These are phyloP conservation scores for Corymbia maculata DNA, from an alignment of 345 rosid genomes.

Conservation along the genomic window DNA sequence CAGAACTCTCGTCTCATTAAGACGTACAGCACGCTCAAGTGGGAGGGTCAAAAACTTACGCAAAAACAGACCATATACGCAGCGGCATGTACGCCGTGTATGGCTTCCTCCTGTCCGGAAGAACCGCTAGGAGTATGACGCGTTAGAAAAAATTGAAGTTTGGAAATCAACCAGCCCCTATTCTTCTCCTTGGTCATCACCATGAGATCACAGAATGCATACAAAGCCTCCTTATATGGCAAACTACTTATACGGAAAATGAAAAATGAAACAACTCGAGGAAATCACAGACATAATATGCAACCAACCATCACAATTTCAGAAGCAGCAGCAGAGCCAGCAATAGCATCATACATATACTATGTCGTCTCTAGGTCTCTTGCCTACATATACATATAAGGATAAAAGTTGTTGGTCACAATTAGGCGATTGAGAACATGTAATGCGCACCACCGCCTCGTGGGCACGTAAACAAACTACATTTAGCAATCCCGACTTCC, in stretches of 20 bases:
- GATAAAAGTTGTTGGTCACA: neutral
- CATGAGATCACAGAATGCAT: neutral
- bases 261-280: neutral
- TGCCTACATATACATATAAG: neutral
- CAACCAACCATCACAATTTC: neutral
- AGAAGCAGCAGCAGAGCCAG: neutral
- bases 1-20: neutral
- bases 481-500: neutral
- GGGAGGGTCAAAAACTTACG: neutral
- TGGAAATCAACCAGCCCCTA: neutral
- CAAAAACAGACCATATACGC: neutral
- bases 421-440: neutral
- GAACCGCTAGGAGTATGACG: neutral
- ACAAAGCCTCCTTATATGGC: neutral
- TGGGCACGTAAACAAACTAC: neutral
- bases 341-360: neutral
- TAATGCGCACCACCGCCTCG: neutral
- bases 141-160: neutral
- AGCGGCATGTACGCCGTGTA: no score
- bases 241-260: neutral
- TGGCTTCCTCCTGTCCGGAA: neutral
- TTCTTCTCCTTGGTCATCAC: neutral
- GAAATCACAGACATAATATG: neutral
- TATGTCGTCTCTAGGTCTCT: neutral
- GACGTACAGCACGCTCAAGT: neutral